A percentile compares a stretch with the other conserved stretches of the same genome.
Evolutionary conservation across 139 green algal species (phyloP).

Genomic region (Micractinium conductrix): DNA sequence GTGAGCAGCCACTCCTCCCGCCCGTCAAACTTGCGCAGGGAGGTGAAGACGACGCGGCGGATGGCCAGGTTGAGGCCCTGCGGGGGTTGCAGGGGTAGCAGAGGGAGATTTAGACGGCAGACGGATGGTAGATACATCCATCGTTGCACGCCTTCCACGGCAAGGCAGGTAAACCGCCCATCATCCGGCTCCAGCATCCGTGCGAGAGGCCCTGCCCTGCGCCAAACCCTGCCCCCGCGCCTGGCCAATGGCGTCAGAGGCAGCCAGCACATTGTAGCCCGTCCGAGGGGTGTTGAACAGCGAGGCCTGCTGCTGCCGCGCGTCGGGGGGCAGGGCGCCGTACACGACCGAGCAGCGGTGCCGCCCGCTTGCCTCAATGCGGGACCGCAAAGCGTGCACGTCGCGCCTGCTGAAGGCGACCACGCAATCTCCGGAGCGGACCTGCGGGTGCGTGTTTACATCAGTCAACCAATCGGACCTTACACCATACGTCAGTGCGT

Average conservation of each 20-base stretch:
- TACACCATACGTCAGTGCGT: too few relatives aligned
- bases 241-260: conserved; percentile 81
- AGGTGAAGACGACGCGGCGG: conserved; percentile 84
- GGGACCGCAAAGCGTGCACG: conserved; percentile 72
- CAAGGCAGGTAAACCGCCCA: too few relatives aligned
- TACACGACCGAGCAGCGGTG: conserved; percentile 82
- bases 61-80: conserved; percentile 98
- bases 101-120: too few relatives aligned
- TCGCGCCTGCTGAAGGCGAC: conserved; percentile 86
- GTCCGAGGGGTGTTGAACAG: conserved; percentile 81
- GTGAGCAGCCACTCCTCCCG: conserved; percentile 37
- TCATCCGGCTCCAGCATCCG: too few relatives aligned
- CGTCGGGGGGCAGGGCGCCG: conserved; percentile 84
- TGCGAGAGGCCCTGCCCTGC: too few relatives aligned
- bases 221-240: too few relatives aligned
- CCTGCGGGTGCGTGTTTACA: too few relatives aligned
- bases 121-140: too few relatives aligned
- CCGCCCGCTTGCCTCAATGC: conserved; percentile 56
- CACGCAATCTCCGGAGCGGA: conserved; percentile 86
- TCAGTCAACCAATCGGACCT: too few relatives aligned
- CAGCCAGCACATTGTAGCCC: conserved; percentile 85
- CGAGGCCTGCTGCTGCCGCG: conserved; percentile 74
- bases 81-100: too few relatives aligned
- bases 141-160: too few relatives aligned
- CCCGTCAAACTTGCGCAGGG: conserved; percentile 83